Percentiles rank a stretch among this genome's conserved stretches.
These are phyloP conservation scores for Pseudonitzschia delicatissima DNA, from an alignment of 108 stramenopile species.

Conservation along the genomic window DNA sequence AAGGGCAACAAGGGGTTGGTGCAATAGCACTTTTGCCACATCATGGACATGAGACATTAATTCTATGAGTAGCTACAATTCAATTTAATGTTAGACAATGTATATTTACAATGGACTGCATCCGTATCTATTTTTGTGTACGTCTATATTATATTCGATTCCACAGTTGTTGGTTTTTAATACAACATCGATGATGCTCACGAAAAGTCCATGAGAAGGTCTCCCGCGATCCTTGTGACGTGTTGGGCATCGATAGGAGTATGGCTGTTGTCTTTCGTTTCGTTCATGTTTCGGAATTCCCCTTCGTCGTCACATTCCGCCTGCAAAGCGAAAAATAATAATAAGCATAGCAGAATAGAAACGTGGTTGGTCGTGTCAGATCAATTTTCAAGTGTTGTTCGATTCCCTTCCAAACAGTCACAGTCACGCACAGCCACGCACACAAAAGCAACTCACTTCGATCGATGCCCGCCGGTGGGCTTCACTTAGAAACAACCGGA, in stretches of 20 bases:
- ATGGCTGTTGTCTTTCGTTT: background rate
- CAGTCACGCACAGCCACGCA: background rate
- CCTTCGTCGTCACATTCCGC: constrained; percentile 38
- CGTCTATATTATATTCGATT: too few relatives aligned
- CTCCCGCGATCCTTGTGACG: constrained; percentile 45
- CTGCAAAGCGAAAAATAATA: background rate
- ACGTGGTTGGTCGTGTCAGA: background rate
- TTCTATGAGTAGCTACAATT: too few relatives aligned
- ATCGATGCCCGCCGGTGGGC: constrained; percentile 31
- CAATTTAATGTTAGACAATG: too few relatives aligned
- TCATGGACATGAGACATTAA: too few relatives aligned
- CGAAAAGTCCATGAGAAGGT: constrained; percentile 45
- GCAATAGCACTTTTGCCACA: background rate
- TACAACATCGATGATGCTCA: constrained; percentile 8
- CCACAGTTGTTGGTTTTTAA: too few relatives aligned
- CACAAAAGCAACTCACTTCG: constrained; percentile 25
- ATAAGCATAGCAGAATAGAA: background rate
- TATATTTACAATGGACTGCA: too few relatives aligned
- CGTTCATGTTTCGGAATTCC: constrained; percentile 13
- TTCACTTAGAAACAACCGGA: constrained; percentile 46
- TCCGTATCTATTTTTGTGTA: too few relatives aligned
- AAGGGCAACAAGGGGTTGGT: constrained; percentile 3
- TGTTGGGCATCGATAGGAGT: constrained; percentile 36
- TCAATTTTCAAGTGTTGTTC: background rate
- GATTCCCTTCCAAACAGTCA: background rate